Base-by-base conservation (phyloP, 129 eudicot genomes). In the Escallonia rubra region DNA sequence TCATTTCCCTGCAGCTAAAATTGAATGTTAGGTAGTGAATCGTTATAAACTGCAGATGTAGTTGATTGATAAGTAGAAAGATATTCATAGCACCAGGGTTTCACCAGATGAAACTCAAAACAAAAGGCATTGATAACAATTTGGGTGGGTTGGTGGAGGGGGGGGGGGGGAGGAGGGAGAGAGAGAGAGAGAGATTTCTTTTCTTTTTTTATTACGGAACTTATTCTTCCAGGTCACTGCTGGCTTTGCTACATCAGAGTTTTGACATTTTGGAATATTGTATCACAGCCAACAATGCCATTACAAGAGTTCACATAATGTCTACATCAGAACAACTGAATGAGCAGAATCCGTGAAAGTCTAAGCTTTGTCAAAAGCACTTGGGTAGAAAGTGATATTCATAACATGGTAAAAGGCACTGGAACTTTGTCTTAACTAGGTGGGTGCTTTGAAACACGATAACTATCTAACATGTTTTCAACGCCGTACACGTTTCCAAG, bases 1-100 rank as follows among this genome's bases (percentile, higher is more conserved):
- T 87, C 88, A 54, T 69, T 79, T 48, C 70, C 95, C 95, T 87
- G 86, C 70, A 67, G 59, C 39, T 57, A 44, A 56, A 66, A 42
- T 42, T 43, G 12, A 60, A 56, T 10, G 4, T 69, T 9, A 54
- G 46, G 9, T 49, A 58, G 6, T 40, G 39, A 39, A 7, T 50
- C 34, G 34, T 16, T 47, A 11, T 43, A 60, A 65, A 77, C 5
- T 43, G 45, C 11, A 51, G 57, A 34, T 64, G 56, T 16, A 56
- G 47, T 8, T 3, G 12, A 11, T 42, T 42, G 48, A n/a, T 5
- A 12, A 39, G 13, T n/a, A 41, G 34, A 58, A 69, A 4, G 15
- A 54, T 10, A 3, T 4, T 10, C 8, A 2, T 1, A 10, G 10
- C 9, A 8, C 7, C 5, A 59, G 38, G 10, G 13, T 3, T 38